Evolutionary conservation across 768 basidiomycete genomes (phyloP), one percentile per base, ranked within the genome.

Genomic region (Termitomyces sp.): DNA sequence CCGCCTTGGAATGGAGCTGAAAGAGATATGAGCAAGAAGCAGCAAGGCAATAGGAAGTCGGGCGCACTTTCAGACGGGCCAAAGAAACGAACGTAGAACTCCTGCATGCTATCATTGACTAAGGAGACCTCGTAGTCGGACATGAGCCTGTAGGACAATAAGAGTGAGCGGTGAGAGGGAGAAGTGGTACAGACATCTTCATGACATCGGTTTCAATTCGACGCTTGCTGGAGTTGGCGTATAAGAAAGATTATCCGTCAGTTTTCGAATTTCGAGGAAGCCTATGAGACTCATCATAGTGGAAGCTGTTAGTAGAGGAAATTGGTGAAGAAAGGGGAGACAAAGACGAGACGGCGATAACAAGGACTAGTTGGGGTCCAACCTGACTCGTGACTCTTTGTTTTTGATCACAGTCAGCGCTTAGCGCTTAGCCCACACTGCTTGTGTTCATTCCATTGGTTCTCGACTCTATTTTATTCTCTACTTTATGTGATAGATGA

Each of bases 201-300:
- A 98, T 97, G 52, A 99, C 96, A 79, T 99, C 97, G 48, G 94
- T 98, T 73, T 98, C 96, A 71, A 97, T 95, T 58, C 96, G 88
- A 59, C 96, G 89, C 73, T 91, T 97, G 72, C 76, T 78, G 60
- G 91, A 88, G 66, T 87, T 86, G 67, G 88, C 85, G 91, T 90
- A 73, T 60, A 64, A 44, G 57, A 43, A 54, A 58, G 56, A 61
- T 52, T 58, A 49, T 70, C 56, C 59, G 52, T 61, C 23, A 58
- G 59, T 49, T 30, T 39, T 50, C n/a, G 32, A 41, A 52, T 11
- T 27, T 48, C 25, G 41, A 8, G 23, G 47, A 28, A 34, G 28
- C 8, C 27, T 16, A 39, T 44, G 30, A 23, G 16, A 82, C 87
- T 85, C 69, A 89, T 89, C 88, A 89, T 89, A 69, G 54, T 71